Percentiles rank a stretch among this genome's conserved stretches.
Conservation (phyloP, 1,284 basidiomycete species). For the Porodaedalea pini region DNA sequence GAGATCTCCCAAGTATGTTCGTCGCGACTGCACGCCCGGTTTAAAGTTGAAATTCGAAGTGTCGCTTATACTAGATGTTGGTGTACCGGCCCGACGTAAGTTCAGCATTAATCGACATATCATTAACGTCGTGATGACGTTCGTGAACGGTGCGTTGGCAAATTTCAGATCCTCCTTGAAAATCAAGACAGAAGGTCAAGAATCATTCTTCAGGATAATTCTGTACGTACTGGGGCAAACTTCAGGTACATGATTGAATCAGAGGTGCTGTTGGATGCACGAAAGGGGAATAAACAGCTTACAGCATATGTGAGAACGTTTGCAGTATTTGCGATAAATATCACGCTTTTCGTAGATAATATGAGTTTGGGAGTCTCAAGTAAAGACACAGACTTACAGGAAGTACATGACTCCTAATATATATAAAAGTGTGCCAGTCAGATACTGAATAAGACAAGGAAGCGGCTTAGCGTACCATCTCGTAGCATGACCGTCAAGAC, state of each 20-base stretch:
- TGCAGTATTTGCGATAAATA: slow-evolving; percentile 15
- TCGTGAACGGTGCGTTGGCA: slow-evolving; percentile 18
- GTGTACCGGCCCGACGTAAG: not conserved
- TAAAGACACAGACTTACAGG: slow-evolving; percentile 2
- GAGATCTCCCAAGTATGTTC: slow-evolving; percentile 7
- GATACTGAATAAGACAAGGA: not conserved
- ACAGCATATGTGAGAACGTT: slow-evolving; percentile 18
- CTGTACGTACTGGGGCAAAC: slow-evolving; percentile 6
- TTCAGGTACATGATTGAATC: not conserved
- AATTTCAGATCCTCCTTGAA: slow-evolving; percentile 7
- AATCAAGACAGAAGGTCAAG: not conserved
- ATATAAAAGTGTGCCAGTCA: not conserved
- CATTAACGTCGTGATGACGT: slow-evolving; percentile 12
- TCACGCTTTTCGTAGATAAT: not conserved
- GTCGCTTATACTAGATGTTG: not conserved
- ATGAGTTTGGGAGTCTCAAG: not conserved
- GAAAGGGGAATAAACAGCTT: not conserved
- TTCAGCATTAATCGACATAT: slow-evolving; percentile 17
- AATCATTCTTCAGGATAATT: not conserved
- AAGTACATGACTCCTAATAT: slow-evolving; percentile 16
- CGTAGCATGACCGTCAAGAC: slow-evolving; percentile 12
- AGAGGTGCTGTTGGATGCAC: not conserved
- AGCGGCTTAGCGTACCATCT: slow-evolving; percentile 9
- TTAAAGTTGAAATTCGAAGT: not conserved
- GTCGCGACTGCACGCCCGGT: not conserved